Evolutionary conservation across 345 rosid genomes (phyloP).

Genomic region (Mangifera indica): DNA sequence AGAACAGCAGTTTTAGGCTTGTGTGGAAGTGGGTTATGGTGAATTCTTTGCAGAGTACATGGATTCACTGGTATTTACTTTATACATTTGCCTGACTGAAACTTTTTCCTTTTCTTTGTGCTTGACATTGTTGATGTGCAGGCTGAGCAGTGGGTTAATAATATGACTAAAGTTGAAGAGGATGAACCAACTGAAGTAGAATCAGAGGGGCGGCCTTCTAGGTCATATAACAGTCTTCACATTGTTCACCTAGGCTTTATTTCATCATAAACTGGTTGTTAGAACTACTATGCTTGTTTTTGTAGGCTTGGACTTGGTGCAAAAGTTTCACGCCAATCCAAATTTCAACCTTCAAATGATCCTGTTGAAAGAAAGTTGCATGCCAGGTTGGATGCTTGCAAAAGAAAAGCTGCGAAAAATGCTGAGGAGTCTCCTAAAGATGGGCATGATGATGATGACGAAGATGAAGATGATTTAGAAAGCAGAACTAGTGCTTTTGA

Average conservation of each 20-base stretch:
- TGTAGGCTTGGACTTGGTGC: constrained; percentile 75
- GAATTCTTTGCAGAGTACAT: neutral
- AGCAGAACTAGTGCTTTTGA: constrained; percentile 40
- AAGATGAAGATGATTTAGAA: constrained; percentile 33
- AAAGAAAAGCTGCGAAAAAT: constrained; percentile 43
- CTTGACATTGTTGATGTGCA: constrained; percentile 23
- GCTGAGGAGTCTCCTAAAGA: constrained; percentile 27
- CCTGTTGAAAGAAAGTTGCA: constrained; percentile 57
- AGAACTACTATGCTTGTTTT: neutral
- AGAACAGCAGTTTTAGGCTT: neutral
- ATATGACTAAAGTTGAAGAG: constrained; percentile 43
- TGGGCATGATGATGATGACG: constrained; percentile 30
- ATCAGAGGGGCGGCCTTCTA: constrained; percentile 44
- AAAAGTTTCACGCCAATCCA: constrained; percentile 37
- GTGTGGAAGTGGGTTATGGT: neutral
- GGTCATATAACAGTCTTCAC: constrained; percentile 28
- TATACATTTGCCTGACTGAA: neutral
- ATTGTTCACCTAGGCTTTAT: neutral
- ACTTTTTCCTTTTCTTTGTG: neutral
- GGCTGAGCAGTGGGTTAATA: constrained; percentile 76
- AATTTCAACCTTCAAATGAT: constrained; percentile 39
- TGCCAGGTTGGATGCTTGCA: constrained; percentile 57
- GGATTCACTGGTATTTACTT: neutral
- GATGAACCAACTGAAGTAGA: constrained; percentile 44
- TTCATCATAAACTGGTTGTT: neutral